Percentiles rank a stretch among this genome's conserved stretches.
These are phyloP conservation scores for Hanseniaspora lachancei DNA, from an alignment of 805 yeast genomes.

Conservation along the genomic window DNA sequence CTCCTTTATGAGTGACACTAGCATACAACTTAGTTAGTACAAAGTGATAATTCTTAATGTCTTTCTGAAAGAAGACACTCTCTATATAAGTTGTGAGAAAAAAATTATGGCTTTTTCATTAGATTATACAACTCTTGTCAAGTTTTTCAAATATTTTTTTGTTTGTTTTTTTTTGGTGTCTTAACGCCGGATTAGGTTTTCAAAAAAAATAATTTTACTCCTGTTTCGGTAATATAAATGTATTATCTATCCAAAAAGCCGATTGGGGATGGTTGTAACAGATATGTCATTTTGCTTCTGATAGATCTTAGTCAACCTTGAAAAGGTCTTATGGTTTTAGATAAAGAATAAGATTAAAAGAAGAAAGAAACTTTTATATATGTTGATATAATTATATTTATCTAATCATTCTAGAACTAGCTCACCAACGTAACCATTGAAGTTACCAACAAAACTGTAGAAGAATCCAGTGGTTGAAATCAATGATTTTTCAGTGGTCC, in stretches of 20 bases:
- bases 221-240: not conserved
- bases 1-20: too few relatives aligned
- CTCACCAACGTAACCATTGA: conserved; percentile 12
- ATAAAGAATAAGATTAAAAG: too few relatives aligned
- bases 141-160: not conserved
- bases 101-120: too few relatives aligned
- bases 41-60: too few relatives aligned
- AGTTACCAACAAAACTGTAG: conserved; percentile 14
- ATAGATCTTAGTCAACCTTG: too few relatives aligned
- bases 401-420: not conserved
- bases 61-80: too few relatives aligned
- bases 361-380: too few relatives aligned
- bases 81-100: too few relatives aligned
- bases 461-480: conserved; percentile 15
- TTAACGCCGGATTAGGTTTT: not conserved
- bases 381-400: not conserved
- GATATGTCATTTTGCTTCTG: too few relatives aligned
- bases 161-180: not conserved
- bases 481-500: conserved; percentile 13
- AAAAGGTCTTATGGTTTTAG: too few relatives aligned
- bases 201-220: not conserved
- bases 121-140: not conserved
- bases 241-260: not conserved
- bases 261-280: not conserved
- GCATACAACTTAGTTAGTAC: not conserved